Evolutionary conservation across 2,329 filamentous ascomycete genomes (phyloP), one percentile per base, ranked within the genome.

Genomic region (Talaromyces amestolkiae): DNA sequence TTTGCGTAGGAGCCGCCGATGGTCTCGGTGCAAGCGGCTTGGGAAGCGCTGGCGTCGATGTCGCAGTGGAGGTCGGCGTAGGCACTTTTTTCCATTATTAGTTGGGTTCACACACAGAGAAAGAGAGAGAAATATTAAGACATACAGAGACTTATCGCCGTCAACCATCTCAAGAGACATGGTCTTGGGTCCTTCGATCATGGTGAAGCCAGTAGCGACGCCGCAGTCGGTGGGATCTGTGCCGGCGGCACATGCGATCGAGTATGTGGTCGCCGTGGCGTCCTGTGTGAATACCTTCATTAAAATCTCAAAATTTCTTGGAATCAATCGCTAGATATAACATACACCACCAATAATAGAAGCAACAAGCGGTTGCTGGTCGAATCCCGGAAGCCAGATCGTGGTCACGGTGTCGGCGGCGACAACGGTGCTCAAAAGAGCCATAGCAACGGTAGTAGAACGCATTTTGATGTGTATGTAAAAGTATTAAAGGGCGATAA

Each of bases 351-450:
- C 66, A 17, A 56, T 39, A 5, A 68, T 24, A 13, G 54, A 61
- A 13, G 65, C 67, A 35, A 65, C 63, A n/a, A 68, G 59, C 13
- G 49, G 37, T 43, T 67, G 65, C 37, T 51, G 41, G 53, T 65
- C 67, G 53, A 67, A 66, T 19, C 62, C 62, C 11, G 62, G 62
- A 31, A 68, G 41, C 31, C 65, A 67, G 33, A 68, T 45, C 13
- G 65, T 62, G 58, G 58, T 58, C 45, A 60, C 65, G 62, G 35
- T 51, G 22, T 65, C 37, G 22, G 59, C 58, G 35, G 59, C 66
- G 51, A 45, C 59, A 35, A 58, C 43, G 33, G 59, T 51, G 60
- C 59, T 56, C 49, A 67, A 43, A 27, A 65, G 54, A 45, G 58
- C 43, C 35, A 62, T 31, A 39, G 58, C 39, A 3, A 54, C 39